Conservation (phyloP, 345 rosid genomes). For the thale cress (Arabidopsis thaliana) region TAIR10.1 NC_003074.8:6492501-6493000, state of each 20-base stretch:
- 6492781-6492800: conserved; percentile 36
- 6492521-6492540: conserved; percentile 38
- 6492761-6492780: conserved; percentile 33
- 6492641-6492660: background rate
- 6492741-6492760: conserved; percentile 44
- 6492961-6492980: no score
- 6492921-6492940: background rate
- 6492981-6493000: no score
- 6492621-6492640: conserved; percentile 1
- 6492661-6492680: no score
- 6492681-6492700: conserved; percentile 36
- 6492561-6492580: conserved; percentile 37
- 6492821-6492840: conserved; percentile 17
- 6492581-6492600: conserved; percentile 10
- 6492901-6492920: background rate
- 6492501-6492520: background rate
- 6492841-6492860: conserved; percentile 1
- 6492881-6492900: background rate
- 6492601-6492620: conserved; percentile 14
- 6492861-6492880: conserved; percentile 6
- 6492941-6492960: background rate
- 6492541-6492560: conserved; percentile 41
- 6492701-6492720: conserved; percentile 37
- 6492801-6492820: background rate
- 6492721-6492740: conserved; percentile 41